A percentile compares a stretch with the other conserved stretches of the same genome.
Evolutionary conservation across 2,329 filamentous ascomycete genomes (phyloP).

Genomic region (Penicillium sp.): DNA sequence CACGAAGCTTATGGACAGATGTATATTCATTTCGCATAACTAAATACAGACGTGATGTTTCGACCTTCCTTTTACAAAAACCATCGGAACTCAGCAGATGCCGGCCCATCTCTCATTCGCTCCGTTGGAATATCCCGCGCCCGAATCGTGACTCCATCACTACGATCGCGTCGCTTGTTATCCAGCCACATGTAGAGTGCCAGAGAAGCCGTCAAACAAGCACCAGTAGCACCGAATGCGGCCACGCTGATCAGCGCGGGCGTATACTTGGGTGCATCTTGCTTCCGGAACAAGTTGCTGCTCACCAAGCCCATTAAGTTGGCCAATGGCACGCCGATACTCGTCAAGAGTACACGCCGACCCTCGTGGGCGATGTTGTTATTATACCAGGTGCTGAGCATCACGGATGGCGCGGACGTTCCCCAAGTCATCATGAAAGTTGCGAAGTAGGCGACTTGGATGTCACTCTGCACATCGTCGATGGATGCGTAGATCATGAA

Average conservation of each 20-base stretch:
- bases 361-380: constrained; percentile 80
- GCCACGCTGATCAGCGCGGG: constrained; percentile 63
- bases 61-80: constrained; percentile 40
- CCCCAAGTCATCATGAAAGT: constrained; percentile 84
- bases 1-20: not conserved
- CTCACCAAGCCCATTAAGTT: constrained; percentile 74
- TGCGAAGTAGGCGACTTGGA: constrained; percentile 71
- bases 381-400: constrained; percentile 70
- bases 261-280: constrained; percentile 66
- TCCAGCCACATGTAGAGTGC: constrained; percentile 66
- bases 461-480: constrained; percentile 57
- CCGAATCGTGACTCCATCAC: constrained; percentile 55
- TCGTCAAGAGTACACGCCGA: constrained; percentile 67
- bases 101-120: constrained; percentile 56
- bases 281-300: constrained; percentile 65
- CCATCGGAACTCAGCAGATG: constrained; percentile 58
- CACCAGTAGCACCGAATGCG: constrained; percentile 56
- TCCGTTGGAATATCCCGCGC: constrained; percentile 61
- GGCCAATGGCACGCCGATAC: constrained; percentile 70
- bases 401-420: constrained; percentile 70
- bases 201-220: constrained; percentile 55
- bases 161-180: constrained; percentile 60
- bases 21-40: not conserved
- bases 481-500: constrained; percentile 78
- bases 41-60: not conserved